Base-by-base conservation (phyloP, 2,329 filamentous ascomycete genomes). In the Aspergillus fijiensis region DNA sequence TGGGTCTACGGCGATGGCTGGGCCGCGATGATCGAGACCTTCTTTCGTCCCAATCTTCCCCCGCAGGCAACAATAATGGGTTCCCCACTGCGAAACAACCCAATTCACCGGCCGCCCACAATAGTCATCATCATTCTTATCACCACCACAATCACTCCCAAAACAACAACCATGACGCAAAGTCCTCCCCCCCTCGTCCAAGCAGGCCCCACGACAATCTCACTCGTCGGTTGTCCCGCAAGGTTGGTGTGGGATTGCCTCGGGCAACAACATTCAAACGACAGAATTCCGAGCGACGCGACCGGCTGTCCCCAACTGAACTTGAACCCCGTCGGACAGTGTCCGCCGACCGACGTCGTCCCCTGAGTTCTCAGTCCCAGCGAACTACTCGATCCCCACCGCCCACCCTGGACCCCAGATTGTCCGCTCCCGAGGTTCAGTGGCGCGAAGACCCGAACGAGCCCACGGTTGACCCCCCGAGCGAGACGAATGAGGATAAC, bases 221-320 rank as follows among this genome's bases (percentile, higher is more conserved):
- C 33, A 72, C 74, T 49, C 74, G 74, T 56, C 72, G 73, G 49
- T 61, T 77, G 50, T 73, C 75, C n/a, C 69, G 72, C 45, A 72
- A 71, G 49, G 90, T 92, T n/a, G 86, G 93, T 16, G 89, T 92
- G 19, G 89, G 89, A 16, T 79, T 96, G 42, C 91, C 92, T 45
- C 85, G 91, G 52, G 81, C 87, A 4, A 86, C 89, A 68, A 96
- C 91, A 0, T 92, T 96, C 77, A 89, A 88, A 75, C 86, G 92
- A 68, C 91, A 94, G 74, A 85, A 90, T 72, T 94, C 91, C 29
- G 93, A 96, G 76, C 84, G 85, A 63, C 85, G 92, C 67, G 86
- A 90, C 67, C 88, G 87, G 69, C 81, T 96, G 57, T 81, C 89
- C 60, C 87, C 90, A 49, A 81, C 87, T 48, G 80, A 87, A 51